Evolutionary conservation across 805 yeast genomes (phyloP).

Genomic region (Yarrowia yakushimensis): DNA sequence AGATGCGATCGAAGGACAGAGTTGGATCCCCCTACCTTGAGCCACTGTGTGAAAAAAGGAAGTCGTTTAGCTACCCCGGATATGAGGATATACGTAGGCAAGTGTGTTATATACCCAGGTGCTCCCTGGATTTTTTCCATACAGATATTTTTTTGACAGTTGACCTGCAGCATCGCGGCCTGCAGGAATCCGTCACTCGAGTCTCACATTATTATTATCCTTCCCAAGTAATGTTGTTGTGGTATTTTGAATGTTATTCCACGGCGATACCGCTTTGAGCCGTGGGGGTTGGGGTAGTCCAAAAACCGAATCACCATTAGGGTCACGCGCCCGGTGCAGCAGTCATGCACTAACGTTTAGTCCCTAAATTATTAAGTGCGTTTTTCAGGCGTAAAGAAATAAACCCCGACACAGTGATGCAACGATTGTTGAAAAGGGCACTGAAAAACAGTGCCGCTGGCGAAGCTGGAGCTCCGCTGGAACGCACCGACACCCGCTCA

Average conservation of each 20-base stretch:
- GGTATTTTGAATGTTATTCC: neutral
- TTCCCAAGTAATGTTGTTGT: neutral
- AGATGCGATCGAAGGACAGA: constrained; percentile 8
- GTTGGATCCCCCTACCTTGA: neutral
- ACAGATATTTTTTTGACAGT: too few species aligned
- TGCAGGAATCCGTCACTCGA: neutral
- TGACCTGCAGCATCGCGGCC: neutral
- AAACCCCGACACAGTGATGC: neutral
- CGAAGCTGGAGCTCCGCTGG: constrained; percentile 4
- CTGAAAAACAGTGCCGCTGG: constrained; percentile 13
- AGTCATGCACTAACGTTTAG: neutral
- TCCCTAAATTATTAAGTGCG: constrained; percentile 15
- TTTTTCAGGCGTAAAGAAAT: constrained; percentile 14
- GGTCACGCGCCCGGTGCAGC: constrained; percentile 16
- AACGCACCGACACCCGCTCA: constrained; percentile 2
- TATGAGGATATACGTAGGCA: too few species aligned
- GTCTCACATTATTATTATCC: neutral
- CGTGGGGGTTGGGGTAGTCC: neutral
- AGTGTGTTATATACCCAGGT: too few species aligned
- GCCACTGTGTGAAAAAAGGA: neutral
- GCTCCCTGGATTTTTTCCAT: too few species aligned
- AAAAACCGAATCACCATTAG: neutral
- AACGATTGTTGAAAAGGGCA: constrained; percentile 20
- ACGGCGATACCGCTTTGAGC: neutral
- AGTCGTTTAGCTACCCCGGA: neutral